Conservation (phyloP, 495 filamentous ascomycete genomes). For the Podospora conica region DNA sequence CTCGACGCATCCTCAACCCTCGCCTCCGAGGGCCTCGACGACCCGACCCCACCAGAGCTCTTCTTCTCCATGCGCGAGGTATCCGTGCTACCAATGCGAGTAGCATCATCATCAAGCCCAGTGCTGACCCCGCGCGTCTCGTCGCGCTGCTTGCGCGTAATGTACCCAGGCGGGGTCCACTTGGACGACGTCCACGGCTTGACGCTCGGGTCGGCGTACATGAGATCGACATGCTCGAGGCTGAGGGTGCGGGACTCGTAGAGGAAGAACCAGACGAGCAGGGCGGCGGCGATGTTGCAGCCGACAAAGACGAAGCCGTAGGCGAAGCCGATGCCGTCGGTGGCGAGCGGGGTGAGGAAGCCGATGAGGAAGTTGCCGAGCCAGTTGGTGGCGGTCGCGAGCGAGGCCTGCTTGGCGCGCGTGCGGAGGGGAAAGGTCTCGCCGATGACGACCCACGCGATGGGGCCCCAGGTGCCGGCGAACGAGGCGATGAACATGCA, state of each 20-base stretch:
- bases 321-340: slow-evolving; percentile 57
- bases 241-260: slow-evolving; percentile 62
- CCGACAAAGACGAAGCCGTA: slow-evolving; percentile 79
- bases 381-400: slow-evolving; percentile 76
- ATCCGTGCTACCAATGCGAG: background rate
- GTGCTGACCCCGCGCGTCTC: background rate
- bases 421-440: slow-evolving; percentile 73
- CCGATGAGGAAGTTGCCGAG: slow-evolving; percentile 76
- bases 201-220: slow-evolving; percentile 59
- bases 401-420: slow-evolving; percentile 62
- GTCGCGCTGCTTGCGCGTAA: slow-evolving; percentile 25
- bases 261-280: slow-evolving; percentile 73
- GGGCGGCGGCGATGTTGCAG: slow-evolving; percentile 57
- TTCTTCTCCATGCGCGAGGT: background rate
- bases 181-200: slow-evolving; percentile 58
- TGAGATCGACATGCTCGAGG: slow-evolving; percentile 69
- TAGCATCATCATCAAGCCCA: slow-evolving; percentile 2
- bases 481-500: slow-evolving; percentile 59
- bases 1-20: background rate
- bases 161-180: slow-evolving; percentile 51
- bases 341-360: slow-evolving; percentile 79
- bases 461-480: slow-evolving; percentile 69
- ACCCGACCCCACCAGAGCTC: background rate
- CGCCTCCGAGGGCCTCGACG: background rate
- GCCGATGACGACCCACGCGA: slow-evolving; percentile 67